Base-by-base conservation (phyloP, 2,329 filamentous ascomycete species). In the Clarireedia hainanense region DNA sequence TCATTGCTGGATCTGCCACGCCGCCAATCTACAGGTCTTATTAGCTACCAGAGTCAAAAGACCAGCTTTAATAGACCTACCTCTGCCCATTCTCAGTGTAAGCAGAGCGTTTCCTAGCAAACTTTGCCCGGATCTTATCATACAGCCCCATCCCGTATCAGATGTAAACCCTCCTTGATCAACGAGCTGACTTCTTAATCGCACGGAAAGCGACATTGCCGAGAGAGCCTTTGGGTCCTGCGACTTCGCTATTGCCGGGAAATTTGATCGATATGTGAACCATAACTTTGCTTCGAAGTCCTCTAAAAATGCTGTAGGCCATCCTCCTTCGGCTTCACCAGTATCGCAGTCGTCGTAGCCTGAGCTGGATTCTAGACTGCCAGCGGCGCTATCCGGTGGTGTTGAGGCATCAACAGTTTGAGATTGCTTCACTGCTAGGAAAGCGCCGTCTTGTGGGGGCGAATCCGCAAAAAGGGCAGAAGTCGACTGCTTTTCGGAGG, bases 61-160 rank as follows among this genome's bases (percentile, higher is more conserved):
- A 34, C 30, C 9, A 20, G 14, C 15, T 20, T 9, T 10, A 42
- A 14, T 42, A n/a, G 20, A 57, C 64, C 60, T 77, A 91, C 89
- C 87, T 79, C 94, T 83, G 20, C 94, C 92, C 23, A 96, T 74
- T 40, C 80, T 77, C 48, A 91, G 74, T 55, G 88, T 79, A 17
- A 83, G 73, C 64, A 97, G 76, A 1, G 92, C 80, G 71, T 97
- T 99, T 46, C 92, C 92, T 43, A 99, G 76, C 26, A 99, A 77
- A 66, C 89, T 92, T 74, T 99, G 94, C 3, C 94, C 94, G 5
- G 92, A 96, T 58, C 94, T 80, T 64, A 99, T 97, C 94, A 99
- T 99, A 68, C 94, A 99, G 0, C 94, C 94, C 91, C 95, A 99
- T 51, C 94, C 94, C 9, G 89, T 91, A 70, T 99, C 94, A 2